phyloP scores from a whole-genome alignment of 208 protist species.

The Leishmania amazonensis region DNA sequence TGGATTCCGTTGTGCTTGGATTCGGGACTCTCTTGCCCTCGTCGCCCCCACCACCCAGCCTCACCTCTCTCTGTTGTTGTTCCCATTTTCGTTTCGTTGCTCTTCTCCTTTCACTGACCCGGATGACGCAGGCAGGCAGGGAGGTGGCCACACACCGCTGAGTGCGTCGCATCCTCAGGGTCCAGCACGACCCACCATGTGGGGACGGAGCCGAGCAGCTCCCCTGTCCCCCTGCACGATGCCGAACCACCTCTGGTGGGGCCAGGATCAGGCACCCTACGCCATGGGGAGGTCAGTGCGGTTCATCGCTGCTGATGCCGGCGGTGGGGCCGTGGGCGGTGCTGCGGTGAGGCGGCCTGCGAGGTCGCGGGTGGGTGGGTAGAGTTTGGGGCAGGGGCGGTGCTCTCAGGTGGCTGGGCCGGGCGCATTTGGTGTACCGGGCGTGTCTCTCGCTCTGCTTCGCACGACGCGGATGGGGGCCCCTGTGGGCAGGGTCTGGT shows the following conservation, averaged over 20 bases:
- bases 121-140: background rate
- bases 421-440: no score
- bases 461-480: no score
- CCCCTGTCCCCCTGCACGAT: background rate
- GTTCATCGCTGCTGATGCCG: background rate
- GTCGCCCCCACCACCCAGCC: background rate
- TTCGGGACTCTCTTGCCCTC: background rate
- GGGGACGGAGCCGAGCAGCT: background rate
- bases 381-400: no score
- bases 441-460: no score
- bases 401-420: no score
- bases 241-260: background rate
- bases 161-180: background rate
- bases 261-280: background rate
- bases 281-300: background rate
- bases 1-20: background rate
- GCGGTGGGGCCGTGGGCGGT: background rate
- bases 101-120: background rate
- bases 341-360: background rate
- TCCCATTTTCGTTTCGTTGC: background rate
- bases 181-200: background rate
- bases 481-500: no score
- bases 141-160: background rate
- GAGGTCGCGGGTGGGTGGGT: background rate
- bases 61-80: background rate